Evolutionary conservation across 352 stramenopile species (phyloP), one percentile per base, ranked within the genome.

Genomic region (Pythium graminicola): DNA sequence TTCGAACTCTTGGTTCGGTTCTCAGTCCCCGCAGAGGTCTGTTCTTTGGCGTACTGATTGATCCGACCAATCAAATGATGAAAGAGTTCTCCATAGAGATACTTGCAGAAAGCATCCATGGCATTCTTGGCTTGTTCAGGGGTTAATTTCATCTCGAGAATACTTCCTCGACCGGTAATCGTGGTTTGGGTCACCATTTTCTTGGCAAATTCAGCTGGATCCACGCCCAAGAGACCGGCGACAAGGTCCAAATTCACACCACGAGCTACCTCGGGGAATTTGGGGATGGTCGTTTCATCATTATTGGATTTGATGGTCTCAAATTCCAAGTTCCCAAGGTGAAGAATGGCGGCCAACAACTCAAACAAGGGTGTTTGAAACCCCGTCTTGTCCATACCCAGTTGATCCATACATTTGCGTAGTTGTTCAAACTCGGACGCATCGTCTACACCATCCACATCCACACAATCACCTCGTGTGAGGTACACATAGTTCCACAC

Each of bases 131-230:
- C 79, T 46, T 93, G 82, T 2, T 84, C 74, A 1, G 75, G 62
- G n/a, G 65, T 70, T 13, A 91, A 54, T 27, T 89, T 76, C 41
- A 89, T 81, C 59, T 89, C 77, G 9, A 91, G 49, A 32, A 91
- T 80, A 26, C 73, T 88, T 7, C 81, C 77, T 10, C 81, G 73
- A 1, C 77, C 81, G 0, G 81, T 91, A 16, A 93, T 57, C 4
- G 80, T 93, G 9, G 81, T 90, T 66, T 91, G 81, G 1, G 77
- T 91, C 13, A 87, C 72, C 73, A 91, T 88, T 36, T 91, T 89
- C 50, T 73, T 82, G 2, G 75, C 78, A 32, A 91, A 87, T 29
- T 86, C 81, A 0, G 20, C 47, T 0, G 77, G 57, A 19, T 85
- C 55, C 4, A 89, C 69, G 4, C 78, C 73, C 1, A 91, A 39